Conservation (phyloP, 2,329 filamentous ascomycete species). For the Botrytis deweyae region DNA sequence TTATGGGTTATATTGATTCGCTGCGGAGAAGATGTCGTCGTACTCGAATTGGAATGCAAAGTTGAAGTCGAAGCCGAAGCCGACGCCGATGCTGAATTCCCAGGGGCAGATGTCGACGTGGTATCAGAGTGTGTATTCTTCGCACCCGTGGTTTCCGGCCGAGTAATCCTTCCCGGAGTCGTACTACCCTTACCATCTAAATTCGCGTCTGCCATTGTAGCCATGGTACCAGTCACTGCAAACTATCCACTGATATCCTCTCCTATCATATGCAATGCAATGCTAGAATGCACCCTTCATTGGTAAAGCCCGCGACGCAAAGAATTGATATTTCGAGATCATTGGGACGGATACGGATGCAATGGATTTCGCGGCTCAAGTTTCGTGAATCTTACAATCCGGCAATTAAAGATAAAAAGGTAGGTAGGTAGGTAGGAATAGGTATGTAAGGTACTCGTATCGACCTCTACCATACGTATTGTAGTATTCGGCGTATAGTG, state of each 20-base stretch:
- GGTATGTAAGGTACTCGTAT: conserved; percentile 6
- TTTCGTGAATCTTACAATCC: conserved; percentile 15
- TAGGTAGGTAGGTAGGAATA: not conserved
- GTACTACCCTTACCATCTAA: not conserved
- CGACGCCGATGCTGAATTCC: not conserved
- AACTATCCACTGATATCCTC: not conserved
- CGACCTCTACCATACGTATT: not conserved
- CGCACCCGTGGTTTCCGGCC: not conserved
- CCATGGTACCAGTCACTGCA: not conserved
- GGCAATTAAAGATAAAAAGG: not conserved
- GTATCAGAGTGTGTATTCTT: not conserved
- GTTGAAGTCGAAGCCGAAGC: not conserved
- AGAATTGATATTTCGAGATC: not conserved
- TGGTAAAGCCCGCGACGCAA: not conserved
- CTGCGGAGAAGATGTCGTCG: not conserved
- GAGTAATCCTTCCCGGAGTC: not conserved
- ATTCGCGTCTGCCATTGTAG: not conserved
- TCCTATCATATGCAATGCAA: not conserved
- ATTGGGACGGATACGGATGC: not conserved
- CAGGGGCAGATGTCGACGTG: not conserved
- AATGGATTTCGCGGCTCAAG: not conserved
- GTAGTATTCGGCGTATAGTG: not conserved
- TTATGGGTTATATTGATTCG: not conserved
- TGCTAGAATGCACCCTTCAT: not conserved
- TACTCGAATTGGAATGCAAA: not conserved